Base-by-base conservation (phyloP, 2,329 filamentous ascomycete genomes). In the Botryotinia narcissicola region DNA sequence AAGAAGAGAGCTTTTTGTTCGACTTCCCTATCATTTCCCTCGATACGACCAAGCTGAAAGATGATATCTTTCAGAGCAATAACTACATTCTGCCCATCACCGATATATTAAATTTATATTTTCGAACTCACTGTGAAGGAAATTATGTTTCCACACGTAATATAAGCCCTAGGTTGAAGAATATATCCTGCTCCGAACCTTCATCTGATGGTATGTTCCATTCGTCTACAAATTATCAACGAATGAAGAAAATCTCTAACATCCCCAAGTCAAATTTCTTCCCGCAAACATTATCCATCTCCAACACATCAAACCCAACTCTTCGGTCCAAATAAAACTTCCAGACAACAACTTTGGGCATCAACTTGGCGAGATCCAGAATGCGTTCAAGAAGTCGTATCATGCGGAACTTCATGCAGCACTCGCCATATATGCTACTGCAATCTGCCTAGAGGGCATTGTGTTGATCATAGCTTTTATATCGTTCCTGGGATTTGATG, bases 31-130 rank as follows among this genome's bases (percentile, higher is more conserved):
- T 68, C 35, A 68, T 68, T 12, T 57, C 35, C 9, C 66, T 68
- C 57, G 66, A 57, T 68, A 68, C 66, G 7, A 68, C 66, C 1
- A 37, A 57, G 37, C 25, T 68, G 35, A 68, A 68, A 32, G 48
- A 16, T 7, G 25, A 57, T 35, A 32, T 68, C 3, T 42, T 68
- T 18, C 66, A 42, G 54, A 57, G n/a, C n/a, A 57, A 10, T 6
- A 57, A 68, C 14, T 68, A 42, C 48, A 57, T 1, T 29, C 37
- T 68, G 14, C 48, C 66, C n/a, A 57, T 68, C 12, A 57, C 66
- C 48, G 66, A 68, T 32, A 48, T 57, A 37, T 68, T 68, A 20
- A 68, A 57, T 57, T 18, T 68, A 42, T 68, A 57, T 68, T 68
- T 68, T 25, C 48, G 29, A 68, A 57, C 35, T 42, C 66, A 68